Evolutionary conservation across 345 rosid species (phyloP).

Genomic region (Eutrema japonicum): DNA sequence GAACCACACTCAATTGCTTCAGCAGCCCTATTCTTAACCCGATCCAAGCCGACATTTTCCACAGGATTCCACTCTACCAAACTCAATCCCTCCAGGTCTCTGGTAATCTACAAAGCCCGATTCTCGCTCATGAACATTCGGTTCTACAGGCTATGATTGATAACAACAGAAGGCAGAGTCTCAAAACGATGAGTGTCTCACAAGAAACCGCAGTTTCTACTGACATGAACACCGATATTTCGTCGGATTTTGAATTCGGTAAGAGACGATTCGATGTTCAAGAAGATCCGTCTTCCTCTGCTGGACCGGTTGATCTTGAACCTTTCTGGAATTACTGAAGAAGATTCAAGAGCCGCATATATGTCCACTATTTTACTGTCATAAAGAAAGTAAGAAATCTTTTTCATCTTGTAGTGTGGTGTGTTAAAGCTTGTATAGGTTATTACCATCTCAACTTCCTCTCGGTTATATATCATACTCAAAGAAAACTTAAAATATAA

Average conservation of each 20-base stretch:
- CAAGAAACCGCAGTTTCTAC: constrained; percentile 60
- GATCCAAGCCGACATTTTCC: constrained; percentile 47
- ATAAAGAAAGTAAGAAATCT: constrained; percentile 30
- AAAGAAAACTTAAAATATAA: constrained; percentile 15
- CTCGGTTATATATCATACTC: constrained; percentile 28
- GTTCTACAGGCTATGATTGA: constrained; percentile 58
- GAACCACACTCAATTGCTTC: constrained; percentile 46
- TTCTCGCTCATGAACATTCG: constrained; percentile 55
- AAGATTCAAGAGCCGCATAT: background rate
- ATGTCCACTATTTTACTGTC: constrained; percentile 25
- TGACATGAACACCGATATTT: constrained; percentile 49
- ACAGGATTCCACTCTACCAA: constrained; percentile 44
- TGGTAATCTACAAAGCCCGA: constrained; percentile 45
- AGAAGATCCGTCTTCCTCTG: constrained; percentile 56
- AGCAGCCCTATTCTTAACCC: constrained; percentile 45
- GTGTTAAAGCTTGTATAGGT: constrained; percentile 42
- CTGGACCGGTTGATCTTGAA: constrained; percentile 59
- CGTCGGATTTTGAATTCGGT: constrained; percentile 57
- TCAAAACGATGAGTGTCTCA: constrained; percentile 62
- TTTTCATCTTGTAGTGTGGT: constrained; percentile 39
- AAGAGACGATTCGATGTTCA: constrained; percentile 54
- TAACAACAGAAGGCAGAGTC: constrained; percentile 49
- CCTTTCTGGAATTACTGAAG: constrained; percentile 73
- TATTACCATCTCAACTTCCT: constrained; percentile 29
- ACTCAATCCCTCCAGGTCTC: constrained; percentile 43